phyloP scores from a whole-genome alignment of 192 early-diverging fungal genomes.

The Coemansia erecta region DNA sequence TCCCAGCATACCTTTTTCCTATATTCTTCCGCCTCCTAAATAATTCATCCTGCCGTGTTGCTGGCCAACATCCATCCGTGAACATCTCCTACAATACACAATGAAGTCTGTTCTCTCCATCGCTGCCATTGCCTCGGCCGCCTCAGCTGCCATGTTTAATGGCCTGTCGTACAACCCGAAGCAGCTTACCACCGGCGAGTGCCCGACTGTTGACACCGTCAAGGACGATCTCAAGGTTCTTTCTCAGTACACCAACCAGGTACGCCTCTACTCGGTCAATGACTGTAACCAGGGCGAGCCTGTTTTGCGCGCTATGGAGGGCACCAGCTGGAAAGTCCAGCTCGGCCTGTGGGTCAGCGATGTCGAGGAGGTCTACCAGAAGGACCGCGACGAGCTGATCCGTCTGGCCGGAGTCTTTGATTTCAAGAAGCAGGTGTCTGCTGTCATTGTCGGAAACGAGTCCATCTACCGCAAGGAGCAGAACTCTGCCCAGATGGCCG shows the following conservation, averaged over 20 bases:
- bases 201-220: conserved; percentile 58
- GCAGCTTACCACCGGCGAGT: conserved; percentile 56
- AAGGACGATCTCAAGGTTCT: conserved; percentile 61
- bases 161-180: conserved; percentile 63
- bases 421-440: conserved; percentile 51
- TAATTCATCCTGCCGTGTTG: conserved; percentile 13
- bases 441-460: conserved; percentile 64
- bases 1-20: not conserved
- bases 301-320: conserved; percentile 61
- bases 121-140: conserved; percentile 24
- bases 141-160: conserved; percentile 42
- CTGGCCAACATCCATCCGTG: conserved; percentile 17
- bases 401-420: conserved; percentile 42
- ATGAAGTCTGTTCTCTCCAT: conserved; percentile 39
- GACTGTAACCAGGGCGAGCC: conserved; percentile 64
- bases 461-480: conserved; percentile 61
- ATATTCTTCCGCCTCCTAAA: not conserved
- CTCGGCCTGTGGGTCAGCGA: conserved; percentile 66
- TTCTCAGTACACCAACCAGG: conserved; percentile 54
- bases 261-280: conserved; percentile 63
- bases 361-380: conserved; percentile 43
- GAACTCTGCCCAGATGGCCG: conserved; percentile 36
- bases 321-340: conserved; percentile 60
- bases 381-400: conserved; percentile 40
- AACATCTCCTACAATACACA: not conserved